Percentiles rank a stretch among this genome's conserved stretches.
phyloP scores from a whole-genome alignment of 495 filamentous ascomycete genomes.

The Haplographium delicatum region DNA sequence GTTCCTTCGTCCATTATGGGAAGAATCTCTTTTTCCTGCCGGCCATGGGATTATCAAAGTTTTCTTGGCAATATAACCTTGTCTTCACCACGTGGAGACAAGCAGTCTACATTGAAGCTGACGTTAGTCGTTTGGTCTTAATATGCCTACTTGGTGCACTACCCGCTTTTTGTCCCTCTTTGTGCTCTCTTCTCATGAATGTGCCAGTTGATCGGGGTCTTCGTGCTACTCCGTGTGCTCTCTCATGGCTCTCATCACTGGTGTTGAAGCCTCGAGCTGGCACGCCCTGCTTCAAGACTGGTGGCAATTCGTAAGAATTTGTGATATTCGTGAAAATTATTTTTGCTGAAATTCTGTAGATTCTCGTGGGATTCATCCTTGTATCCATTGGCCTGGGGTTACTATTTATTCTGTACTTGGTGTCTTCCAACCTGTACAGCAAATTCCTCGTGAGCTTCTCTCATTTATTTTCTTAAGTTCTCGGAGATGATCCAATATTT shows the following conservation, averaged over 20 bases:
- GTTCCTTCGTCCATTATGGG: slow-evolving; percentile 1
- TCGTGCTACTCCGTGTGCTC: not conserved
- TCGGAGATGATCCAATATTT: no score
- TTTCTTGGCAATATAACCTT: not conserved
- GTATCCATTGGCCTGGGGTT: slow-evolving; percentile 5
- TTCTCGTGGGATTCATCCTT: slow-evolving; percentile 12
- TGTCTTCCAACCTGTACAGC: not conserved
- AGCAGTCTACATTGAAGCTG: not conserved
- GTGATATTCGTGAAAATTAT: not conserved
- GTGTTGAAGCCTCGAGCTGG: slow-evolving; percentile 9
- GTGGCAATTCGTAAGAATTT: slow-evolving; percentile 12
- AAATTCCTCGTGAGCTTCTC: slow-evolving; percentile 3
- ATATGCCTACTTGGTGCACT: slow-evolving; percentile 1
- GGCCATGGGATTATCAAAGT: slow-evolving; percentile 4
- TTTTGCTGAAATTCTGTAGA: slow-evolving; percentile 6
- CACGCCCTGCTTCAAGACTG: slow-evolving; percentile 10
- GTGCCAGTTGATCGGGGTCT: not conserved
- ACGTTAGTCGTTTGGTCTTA: slow-evolving; percentile 1
- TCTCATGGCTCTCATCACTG: slow-evolving; percentile 8
- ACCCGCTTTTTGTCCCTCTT: not conserved
- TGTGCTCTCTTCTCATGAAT: not conserved
- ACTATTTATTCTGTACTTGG: slow-evolving; percentile 2
- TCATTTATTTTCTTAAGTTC: no score
- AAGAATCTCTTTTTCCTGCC: not conserved
- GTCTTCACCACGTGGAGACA: slow-evolving; percentile 6